These are phyloP conservation scores for Lentinus brumalis DNA, from an alignment of 768 basidiomycete genomes.

Conservation along the genomic window DNA sequence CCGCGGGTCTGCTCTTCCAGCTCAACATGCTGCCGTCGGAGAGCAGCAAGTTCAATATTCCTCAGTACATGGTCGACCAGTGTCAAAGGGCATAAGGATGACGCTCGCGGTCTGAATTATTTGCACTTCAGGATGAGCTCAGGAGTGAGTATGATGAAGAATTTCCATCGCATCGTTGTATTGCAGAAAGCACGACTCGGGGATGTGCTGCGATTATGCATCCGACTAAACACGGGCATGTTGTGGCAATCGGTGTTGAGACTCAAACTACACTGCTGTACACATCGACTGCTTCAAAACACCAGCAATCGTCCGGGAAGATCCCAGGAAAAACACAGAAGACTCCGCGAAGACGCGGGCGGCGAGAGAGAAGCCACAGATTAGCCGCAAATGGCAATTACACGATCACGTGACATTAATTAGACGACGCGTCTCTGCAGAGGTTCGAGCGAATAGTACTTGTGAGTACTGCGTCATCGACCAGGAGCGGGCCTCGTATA, in stretches of 20 bases:
- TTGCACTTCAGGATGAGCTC: not conserved
- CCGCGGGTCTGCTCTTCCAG: conserved; percentile 43
- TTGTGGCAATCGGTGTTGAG: not conserved
- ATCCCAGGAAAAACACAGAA: too few species aligned
- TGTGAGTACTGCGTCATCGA: too few species aligned
- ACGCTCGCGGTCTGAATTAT: not conserved
- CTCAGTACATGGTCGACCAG: conserved; percentile 36
- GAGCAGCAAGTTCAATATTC: conserved; percentile 37
- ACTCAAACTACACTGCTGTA: too few species aligned
- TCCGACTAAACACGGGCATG: not conserved
- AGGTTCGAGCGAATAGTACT: too few species aligned
- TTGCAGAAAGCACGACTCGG: too few species aligned
- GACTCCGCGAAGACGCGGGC: too few species aligned
- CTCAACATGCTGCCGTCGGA: conserved; percentile 40
- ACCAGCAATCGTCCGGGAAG: too few species aligned
- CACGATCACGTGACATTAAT: not conserved
- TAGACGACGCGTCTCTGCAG: not conserved
- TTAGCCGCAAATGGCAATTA: not conserved
- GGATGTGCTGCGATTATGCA: too few species aligned
- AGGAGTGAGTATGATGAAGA: not conserved
- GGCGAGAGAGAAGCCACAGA: not conserved
- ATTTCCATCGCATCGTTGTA: too few species aligned
- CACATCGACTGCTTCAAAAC: too few species aligned
- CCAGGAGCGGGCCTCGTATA: too few species aligned
- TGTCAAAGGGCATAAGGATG: conserved; percentile 22